Conservation (phyloP, 2,329 filamentous ascomycete genomes). For the Trichoderma atroviride region DNA sequence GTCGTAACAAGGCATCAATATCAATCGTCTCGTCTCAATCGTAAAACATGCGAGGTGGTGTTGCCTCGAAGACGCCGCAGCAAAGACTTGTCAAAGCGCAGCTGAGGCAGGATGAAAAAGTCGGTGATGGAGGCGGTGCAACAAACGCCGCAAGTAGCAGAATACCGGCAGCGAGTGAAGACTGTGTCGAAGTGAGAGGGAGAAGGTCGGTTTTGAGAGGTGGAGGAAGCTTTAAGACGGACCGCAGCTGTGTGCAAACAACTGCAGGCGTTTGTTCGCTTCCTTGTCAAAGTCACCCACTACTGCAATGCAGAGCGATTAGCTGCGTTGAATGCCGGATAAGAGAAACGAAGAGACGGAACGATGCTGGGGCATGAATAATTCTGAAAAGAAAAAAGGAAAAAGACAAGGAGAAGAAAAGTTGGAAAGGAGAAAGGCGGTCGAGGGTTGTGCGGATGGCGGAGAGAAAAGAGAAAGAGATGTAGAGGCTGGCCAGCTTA, state of each 20-base stretch:
- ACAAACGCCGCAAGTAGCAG: constrained; percentile 12
- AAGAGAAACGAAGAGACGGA: constrained; percentile 21
- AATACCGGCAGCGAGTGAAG: constrained; percentile 6
- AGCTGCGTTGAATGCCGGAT: constrained; percentile 37
- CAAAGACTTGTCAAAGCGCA: not conserved
- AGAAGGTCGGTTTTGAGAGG: constrained; percentile 10
- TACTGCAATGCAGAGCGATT: constrained; percentile 40
- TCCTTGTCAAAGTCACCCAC: constrained; percentile 32
- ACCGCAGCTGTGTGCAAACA: constrained; percentile 31
- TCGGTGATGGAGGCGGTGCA: constrained; percentile 22
- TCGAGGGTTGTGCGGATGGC: constrained; percentile 3
- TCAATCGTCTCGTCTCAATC: constrained; percentile 31
- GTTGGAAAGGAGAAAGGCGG: constrained; percentile 5
- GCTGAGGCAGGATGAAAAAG: constrained; percentile 17
- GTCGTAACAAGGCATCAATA: constrained; percentile 38
- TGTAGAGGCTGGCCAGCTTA: constrained; percentile 6
- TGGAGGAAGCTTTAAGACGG: constrained; percentile 26
- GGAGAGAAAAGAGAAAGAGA: constrained; percentile 6
- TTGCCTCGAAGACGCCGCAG: constrained; percentile 13
- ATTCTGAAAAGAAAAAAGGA: not conserved
- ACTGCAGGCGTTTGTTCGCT: constrained; percentile 30
- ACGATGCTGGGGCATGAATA: not conserved
- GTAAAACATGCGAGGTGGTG: constrained; percentile 30
- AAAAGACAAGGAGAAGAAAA: not conserved
- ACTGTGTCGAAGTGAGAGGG: constrained; percentile 25